Evolutionary conservation across 2,329 filamentous ascomycete genomes (phyloP), one percentile per base, ranked within the genome.

Genomic region (Colletotrichum spaethianum): DNA sequence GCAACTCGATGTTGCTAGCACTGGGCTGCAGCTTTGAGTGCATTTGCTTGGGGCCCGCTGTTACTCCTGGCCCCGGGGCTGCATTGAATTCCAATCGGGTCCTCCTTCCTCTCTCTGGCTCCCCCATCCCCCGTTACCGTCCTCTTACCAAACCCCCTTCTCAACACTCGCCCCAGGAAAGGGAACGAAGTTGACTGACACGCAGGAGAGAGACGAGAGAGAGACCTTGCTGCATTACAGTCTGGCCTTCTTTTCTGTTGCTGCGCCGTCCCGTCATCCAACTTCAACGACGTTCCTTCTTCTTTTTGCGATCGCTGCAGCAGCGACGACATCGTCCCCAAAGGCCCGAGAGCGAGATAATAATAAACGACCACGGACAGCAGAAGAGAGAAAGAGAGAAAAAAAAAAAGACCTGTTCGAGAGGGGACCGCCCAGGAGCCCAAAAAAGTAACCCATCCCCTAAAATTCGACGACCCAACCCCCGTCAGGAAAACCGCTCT

Each of bases 391-490:
- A 28, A 23, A 11, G 20, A 1, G 5, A 44, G 4, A 26, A 42
- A 42, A 28, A 28, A 31, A 60, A 33, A 46, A 36, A 67, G 28
- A 5, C 36, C 44, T 65, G 44, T 70, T 59, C 61, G 33, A 59
- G 53, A 63, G 53, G 62, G 67, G 67, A 18, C 61, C 44, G 62
- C 62, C 67, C 23, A 12, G 14, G 20, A 50, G 23, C n/a, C n/a
- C n/a, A 42, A 50, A 44, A 57, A 46, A 71, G 65, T 48, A 72
- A 68, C 5, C 31, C 63, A 53, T 53, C 55, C 70, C 70, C 55
- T 59, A 70, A 72, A 70, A 60, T 64, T 53, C 46, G 56, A 56
- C 65, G 53, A 72, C 38, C 70, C 70, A 69, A 72, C 70, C 70
- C 69, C 70, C 70, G 60, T 70, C 70, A 69, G 70, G 53, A 64